These are phyloP conservation scores for Fomitopsis pulvina DNA, from an alignment of 768 basidiomycete species.

Conservation along the genomic window DNA sequence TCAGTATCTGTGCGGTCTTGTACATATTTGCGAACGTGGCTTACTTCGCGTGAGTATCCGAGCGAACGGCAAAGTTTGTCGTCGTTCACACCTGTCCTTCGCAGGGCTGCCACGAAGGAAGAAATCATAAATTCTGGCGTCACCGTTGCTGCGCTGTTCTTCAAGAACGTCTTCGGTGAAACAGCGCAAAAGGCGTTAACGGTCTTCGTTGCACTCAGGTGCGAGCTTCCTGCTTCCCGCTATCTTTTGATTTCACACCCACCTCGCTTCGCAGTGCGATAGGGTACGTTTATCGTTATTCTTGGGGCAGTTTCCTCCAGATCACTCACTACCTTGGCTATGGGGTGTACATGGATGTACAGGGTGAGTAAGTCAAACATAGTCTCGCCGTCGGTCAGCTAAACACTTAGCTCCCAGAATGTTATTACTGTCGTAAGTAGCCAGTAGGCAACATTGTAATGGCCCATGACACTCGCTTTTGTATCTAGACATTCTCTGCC, in stretches of 20 bases:
- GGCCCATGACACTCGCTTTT: neutral
- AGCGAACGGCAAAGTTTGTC: neutral
- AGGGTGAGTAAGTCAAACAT: constrained; percentile 7
- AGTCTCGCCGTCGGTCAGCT: neutral
- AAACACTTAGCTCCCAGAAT: constrained; percentile 11
- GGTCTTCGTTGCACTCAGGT: constrained; percentile 54
- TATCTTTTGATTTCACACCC: neutral
- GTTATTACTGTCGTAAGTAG: constrained; percentile 19
- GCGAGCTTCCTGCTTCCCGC: neutral
- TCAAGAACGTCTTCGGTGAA: constrained; percentile 49
- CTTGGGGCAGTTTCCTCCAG: constrained; percentile 6
- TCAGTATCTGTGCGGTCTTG: constrained; percentile 44
- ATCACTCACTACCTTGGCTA: constrained; percentile 30
- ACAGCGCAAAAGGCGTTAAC: constrained; percentile 48
- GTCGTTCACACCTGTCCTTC: no score
- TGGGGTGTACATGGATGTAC: constrained; percentile 25
- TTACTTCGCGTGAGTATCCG: constrained; percentile 41
- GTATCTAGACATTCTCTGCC: constrained; percentile 40
- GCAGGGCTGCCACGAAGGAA: constrained; percentile 37
- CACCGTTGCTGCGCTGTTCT: constrained; percentile 56
- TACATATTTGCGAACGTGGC: constrained; percentile 54
- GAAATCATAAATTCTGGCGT: constrained; percentile 43
- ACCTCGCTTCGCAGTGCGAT: constrained; percentile 25
- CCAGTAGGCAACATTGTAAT: neutral
- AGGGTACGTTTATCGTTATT: constrained; percentile 18